A percentile compares a stretch with the other conserved stretches of the same genome.
These are phyloP conservation scores for Zizania latifolia DNA, from an alignment of 176 grass and related monocot species.

Conservation along the genomic window DNA sequence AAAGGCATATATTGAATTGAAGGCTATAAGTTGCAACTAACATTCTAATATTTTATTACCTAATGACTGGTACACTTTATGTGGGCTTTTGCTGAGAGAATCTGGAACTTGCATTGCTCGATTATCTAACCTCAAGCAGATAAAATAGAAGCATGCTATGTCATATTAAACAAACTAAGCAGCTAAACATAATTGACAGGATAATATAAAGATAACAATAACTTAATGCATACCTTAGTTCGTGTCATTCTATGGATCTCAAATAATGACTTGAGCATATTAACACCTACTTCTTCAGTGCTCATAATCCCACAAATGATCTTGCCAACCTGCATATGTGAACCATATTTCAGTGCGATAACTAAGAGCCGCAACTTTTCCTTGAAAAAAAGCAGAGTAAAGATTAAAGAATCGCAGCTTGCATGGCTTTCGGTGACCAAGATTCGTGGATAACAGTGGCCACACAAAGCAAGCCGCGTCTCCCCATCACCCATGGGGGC, in stretches of 20 bases:
- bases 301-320: constrained; percentile 58
- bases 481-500: no score
- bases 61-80: constrained; percentile 49
- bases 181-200: background rate
- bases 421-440: no score
- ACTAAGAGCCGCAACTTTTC: constrained; percentile 1
- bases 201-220: background rate
- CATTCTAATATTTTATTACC: constrained; percentile 24
- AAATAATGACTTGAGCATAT: constrained; percentile 74
- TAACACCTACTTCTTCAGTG: constrained; percentile 55
- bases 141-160: background rate
- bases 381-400: no score
- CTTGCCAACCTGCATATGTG: constrained; percentile 55
- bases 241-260: constrained; percentile 67
- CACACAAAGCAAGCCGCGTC: no score
- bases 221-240: constrained; percentile 42
- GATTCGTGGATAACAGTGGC: no score
- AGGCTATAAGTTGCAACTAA: background rate
- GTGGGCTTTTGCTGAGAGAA: constrained; percentile 82
- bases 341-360: background rate
- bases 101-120: constrained; percentile 67
- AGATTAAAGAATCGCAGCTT: no score
- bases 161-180: constrained; percentile 17
- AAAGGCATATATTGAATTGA: background rate
- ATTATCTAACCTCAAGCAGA: constrained; percentile 38